These are phyloP conservation scores for Trichomonascaceae sp. DNA, from an alignment of 1,139 yeast species.

Conservation along the genomic window DNA sequence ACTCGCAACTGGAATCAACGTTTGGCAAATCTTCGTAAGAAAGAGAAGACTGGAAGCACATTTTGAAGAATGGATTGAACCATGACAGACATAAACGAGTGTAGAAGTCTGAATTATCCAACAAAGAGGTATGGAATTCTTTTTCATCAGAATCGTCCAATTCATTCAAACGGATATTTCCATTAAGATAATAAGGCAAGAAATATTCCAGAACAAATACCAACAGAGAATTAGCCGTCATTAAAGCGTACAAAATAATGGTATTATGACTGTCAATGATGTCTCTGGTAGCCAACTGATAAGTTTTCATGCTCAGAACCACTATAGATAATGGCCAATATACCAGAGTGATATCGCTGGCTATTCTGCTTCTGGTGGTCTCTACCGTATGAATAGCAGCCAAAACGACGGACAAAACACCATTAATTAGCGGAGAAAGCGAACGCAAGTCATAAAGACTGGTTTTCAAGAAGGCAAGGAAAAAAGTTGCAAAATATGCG, in stretches of 20 bases:
- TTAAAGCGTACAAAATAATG: constrained; percentile 9
- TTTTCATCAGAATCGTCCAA: constrained; percentile 6
- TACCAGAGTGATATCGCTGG: constrained; percentile 59
- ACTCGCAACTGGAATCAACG: constrained; percentile 56
- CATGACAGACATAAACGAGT: constrained; percentile 72
- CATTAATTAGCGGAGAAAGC: constrained; percentile 36
- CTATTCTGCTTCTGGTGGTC: constrained; percentile 54
- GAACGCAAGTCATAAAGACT: constrained; percentile 37
- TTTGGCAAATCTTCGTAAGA: constrained; percentile 72
- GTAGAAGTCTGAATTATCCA: constrained; percentile 71
- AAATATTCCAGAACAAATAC: constrained; percentile 15
- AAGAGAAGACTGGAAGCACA: constrained; percentile 64
- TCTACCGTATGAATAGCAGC: constrained; percentile 61
- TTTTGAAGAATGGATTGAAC: constrained; percentile 80
- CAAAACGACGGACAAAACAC: constrained; percentile 44
- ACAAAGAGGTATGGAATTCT: constrained; percentile 15
- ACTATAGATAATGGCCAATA: constrained; percentile 62
- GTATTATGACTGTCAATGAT: constrained; percentile 1
- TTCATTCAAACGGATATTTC: constrained; percentile 4
- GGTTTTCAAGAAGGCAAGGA: constrained; percentile 16
- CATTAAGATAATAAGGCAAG: constrained; percentile 13
- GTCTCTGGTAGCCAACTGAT: constrained; percentile 21
- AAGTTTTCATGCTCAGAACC: constrained; percentile 42
- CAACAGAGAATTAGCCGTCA: constrained; percentile 7
- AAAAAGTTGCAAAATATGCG: constrained; percentile 13